phyloP scores from a whole-genome alignment of 768 basidiomycete genomes.

The Lactifluus echinatus region DNA sequence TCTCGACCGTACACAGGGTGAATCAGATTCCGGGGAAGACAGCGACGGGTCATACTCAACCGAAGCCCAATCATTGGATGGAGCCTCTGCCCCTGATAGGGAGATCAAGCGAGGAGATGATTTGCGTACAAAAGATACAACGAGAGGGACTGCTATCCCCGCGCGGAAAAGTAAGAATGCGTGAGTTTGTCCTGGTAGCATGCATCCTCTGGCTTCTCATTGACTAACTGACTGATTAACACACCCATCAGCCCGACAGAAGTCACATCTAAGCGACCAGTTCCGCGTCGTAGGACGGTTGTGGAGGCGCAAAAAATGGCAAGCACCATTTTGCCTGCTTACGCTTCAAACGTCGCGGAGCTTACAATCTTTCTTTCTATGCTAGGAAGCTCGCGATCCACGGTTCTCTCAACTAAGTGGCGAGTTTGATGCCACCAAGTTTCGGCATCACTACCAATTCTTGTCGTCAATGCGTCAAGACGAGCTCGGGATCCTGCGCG shows the following conservation, averaged over 20 bases:
- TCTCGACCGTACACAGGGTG: constrained; percentile 11
- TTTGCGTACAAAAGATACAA: constrained; percentile 30
- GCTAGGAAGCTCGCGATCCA: constrained; percentile 75
- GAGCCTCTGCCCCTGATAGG: neutral
- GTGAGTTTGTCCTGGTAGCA: constrained; percentile 42
- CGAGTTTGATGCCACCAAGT: constrained; percentile 53
- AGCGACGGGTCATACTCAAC: constrained; percentile 2
- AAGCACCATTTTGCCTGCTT: constrained; percentile 23
- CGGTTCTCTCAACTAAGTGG: constrained; percentile 74
- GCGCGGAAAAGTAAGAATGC: constrained; percentile 80
- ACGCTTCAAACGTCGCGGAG: neutral
- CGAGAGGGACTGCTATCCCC: constrained; percentile 22
- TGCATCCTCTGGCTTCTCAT: neutral
- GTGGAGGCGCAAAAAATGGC: constrained; percentile 62
- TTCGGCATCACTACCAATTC: constrained; percentile 67
- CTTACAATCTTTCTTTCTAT: neutral
- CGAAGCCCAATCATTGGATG: neutral
- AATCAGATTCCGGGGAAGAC: constrained; percentile 1
- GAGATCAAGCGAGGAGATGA: neutral
- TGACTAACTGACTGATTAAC: too few relatives aligned
- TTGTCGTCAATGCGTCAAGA: constrained; percentile 52
- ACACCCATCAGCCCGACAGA: constrained; percentile 57
- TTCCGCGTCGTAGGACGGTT: constrained; percentile 60
- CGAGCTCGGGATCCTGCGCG: constrained; percentile 59
- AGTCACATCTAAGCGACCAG: constrained; percentile 77